These are phyloP conservation scores for Leucogyrophana mollusca DNA, from an alignment of 768 basidiomycete species.

Conservation along the genomic window DNA sequence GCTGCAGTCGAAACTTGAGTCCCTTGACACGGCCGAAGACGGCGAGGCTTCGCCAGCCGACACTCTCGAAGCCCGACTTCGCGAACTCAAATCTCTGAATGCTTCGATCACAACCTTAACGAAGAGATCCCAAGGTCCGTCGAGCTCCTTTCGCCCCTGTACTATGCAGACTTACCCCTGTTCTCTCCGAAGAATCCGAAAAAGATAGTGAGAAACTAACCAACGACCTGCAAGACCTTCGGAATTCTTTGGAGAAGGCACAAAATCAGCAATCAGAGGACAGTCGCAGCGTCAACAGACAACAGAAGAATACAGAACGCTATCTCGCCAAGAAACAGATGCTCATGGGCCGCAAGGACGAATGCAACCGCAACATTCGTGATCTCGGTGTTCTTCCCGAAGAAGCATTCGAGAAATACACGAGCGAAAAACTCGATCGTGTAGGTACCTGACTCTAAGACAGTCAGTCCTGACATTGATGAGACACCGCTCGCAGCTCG, in stretches of 20 bases:
- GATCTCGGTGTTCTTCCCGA: conserved; percentile 96
- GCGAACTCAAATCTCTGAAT: conserved; percentile 70
- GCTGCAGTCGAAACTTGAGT: conserved; percentile 71
- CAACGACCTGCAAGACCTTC: conserved; percentile 64
- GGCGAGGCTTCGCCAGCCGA: conserved; percentile 59
- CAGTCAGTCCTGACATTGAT: not conserved
- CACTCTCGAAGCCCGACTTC: conserved; percentile 63
- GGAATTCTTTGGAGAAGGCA: conserved; percentile 63
- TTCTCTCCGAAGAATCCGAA: conserved; percentile 53
- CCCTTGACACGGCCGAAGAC: conserved; percentile 59
- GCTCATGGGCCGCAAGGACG: conserved; percentile 80
- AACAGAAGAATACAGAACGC: conserved; percentile 94
- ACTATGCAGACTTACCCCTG: not conserved
- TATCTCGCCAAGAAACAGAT: conserved; percentile 92
- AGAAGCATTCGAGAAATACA: conserved; percentile 96
- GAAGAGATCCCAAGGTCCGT: conserved; percentile 59
- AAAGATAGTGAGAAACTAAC: conserved; percentile 66
- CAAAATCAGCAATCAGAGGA: conserved; percentile 88
- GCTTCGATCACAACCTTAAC: conserved; percentile 63
- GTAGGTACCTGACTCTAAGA: conserved; percentile 40
- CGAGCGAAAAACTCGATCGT: conserved; percentile 81
- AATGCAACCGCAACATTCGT: conserved; percentile 92
- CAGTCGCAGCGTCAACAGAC: conserved; percentile 78
- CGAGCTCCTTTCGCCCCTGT: too few species aligned
- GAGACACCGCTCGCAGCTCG: conserved; percentile 55